A percentile compares a stretch with the other conserved stretches of the same genome.
Evolutionary conservation across 1,284 basidiomycete genomes (phyloP).

Genomic region (Sparassis latifolia): DNA sequence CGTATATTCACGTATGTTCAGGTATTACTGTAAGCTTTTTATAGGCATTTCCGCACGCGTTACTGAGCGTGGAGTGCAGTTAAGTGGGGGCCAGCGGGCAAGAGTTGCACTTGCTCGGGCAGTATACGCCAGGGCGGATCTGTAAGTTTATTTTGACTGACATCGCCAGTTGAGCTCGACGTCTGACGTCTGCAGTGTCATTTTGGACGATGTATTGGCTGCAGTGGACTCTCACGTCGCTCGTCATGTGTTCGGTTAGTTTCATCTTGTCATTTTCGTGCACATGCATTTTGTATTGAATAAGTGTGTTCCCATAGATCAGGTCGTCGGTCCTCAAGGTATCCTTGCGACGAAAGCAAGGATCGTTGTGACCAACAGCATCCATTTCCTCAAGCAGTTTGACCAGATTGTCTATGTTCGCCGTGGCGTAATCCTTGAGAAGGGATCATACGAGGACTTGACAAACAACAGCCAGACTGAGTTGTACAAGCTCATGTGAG

Average conservation of each 20-base stretch:
- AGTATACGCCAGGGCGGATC: slow-evolving; percentile 36
- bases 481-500: slow-evolving; percentile 78
- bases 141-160: slow-evolving; percentile 22
- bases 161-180: slow-evolving; percentile 14
- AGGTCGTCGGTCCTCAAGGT: slow-evolving; percentile 87
- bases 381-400: slow-evolving; percentile 78
- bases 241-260: slow-evolving; percentile 41
- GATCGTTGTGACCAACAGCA: slow-evolving; percentile 85
- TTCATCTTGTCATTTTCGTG: not conserved
- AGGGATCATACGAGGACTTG: slow-evolving; percentile 62
- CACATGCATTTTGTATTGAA: slow-evolving; percentile 1
- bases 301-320: slow-evolving; percentile 42
- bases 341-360: slow-evolving; percentile 82
- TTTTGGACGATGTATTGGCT: slow-evolving; percentile 52
- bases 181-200: slow-evolving; percentile 22
- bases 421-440: slow-evolving; percentile 80
- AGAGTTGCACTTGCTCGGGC: slow-evolving; percentile 43
- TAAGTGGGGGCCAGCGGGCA: slow-evolving; percentile 67
- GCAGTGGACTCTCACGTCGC: slow-evolving; percentile 45
- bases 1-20: slow-evolving; percentile 6
- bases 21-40: slow-evolving; percentile 32
- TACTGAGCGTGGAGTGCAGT: slow-evolving; percentile 16
- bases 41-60: not conserved
- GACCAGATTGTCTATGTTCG: slow-evolving; percentile 80
- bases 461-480: slow-evolving; percentile 63